phyloP scores from a whole-genome alignment of 2,329 filamentous ascomycete genomes.

The Aspergillus neoniger region DNA sequence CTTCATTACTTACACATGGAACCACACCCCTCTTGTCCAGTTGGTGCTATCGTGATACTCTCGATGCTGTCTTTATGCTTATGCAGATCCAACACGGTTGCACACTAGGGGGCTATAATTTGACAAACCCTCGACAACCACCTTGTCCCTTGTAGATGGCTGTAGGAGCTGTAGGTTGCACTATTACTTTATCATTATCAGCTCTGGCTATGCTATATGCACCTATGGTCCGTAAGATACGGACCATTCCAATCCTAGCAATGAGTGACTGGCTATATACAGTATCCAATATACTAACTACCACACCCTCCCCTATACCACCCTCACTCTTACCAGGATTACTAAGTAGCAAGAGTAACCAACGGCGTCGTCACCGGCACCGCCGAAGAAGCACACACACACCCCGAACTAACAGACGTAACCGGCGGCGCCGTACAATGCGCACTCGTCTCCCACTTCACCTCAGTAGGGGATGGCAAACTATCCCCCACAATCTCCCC shows the following conservation, averaged over 20 bases:
- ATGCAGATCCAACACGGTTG: slow-evolving; percentile 15
- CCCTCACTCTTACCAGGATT: not conserved
- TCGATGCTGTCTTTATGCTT: slow-evolving; percentile 12
- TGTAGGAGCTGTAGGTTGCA: too few relatives aligned
- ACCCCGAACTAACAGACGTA: slow-evolving; percentile 27
- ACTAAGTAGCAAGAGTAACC: slow-evolving; percentile 15
- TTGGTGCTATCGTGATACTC: slow-evolving; percentile 12
- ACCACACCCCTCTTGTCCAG: slow-evolving; percentile 9
- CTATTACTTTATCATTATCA: too few relatives aligned
- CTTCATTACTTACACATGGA: too few relatives aligned
- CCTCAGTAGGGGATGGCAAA: too few relatives aligned
- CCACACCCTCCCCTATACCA: not conserved
- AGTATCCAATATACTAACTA: not conserved
- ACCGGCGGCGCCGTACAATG: slow-evolving; percentile 38
- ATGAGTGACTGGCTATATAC: not conserved
- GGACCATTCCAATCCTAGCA: not conserved
- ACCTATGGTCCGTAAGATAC: not conserved
- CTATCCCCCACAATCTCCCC: slow-evolving; percentile 36
- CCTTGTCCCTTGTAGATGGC: not conserved
- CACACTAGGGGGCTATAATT: slow-evolving; percentile 16
- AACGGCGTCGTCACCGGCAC: slow-evolving; percentile 33
- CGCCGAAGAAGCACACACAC: slow-evolving; percentile 35
- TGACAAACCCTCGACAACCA: slow-evolving; percentile 10
- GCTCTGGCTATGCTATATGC: not conserved
- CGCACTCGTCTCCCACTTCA: slow-evolving; percentile 29